phyloP scores from a whole-genome alignment of 2,329 filamentous ascomycete genomes.

The Talaromyces sp. region DNA sequence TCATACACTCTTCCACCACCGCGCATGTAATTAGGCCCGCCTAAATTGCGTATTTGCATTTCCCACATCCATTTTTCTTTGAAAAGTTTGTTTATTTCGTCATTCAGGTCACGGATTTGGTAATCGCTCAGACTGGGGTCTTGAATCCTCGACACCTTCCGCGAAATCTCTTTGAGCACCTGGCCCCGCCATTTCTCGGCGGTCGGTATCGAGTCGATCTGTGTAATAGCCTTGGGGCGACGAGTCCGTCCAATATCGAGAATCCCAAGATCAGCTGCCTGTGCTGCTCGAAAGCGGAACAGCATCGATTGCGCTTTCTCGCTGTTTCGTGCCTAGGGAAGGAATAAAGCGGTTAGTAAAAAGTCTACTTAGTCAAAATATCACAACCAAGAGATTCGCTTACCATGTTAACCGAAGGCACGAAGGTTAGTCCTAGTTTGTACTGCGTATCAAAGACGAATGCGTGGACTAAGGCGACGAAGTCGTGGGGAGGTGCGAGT shows the following conservation, averaged over 20 bases:
- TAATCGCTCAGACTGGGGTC: slow-evolving; percentile 88
- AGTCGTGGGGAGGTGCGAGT: background rate
- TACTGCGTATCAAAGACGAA: background rate
- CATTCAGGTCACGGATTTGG: slow-evolving; percentile 95
- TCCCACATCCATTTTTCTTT: slow-evolving; percentile 99
- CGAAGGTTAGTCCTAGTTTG: background rate
- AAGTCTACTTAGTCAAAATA: background rate
- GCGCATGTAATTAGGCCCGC: slow-evolving; percentile 96
- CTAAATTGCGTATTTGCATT: slow-evolving; percentile 87
- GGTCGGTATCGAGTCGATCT: slow-evolving; percentile 73
- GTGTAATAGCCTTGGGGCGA: slow-evolving; percentile 85
- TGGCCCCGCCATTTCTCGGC: slow-evolving; percentile 99
- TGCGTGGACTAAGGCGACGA: background rate
- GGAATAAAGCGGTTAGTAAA: background rate
- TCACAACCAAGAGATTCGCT: background rate
- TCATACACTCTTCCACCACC: slow-evolving; percentile 66
- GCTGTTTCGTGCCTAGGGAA: slow-evolving; percentile 73
- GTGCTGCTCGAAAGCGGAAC: slow-evolving; percentile 97
- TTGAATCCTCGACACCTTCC: slow-evolving; percentile 95
- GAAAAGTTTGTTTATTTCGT: slow-evolving; percentile 99
- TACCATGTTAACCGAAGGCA: background rate
- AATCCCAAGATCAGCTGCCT: slow-evolving; percentile 93
- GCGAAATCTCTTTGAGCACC: slow-evolving; percentile 92
- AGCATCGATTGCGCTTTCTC: slow-evolving; percentile 99
- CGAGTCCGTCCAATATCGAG: slow-evolving; percentile 87